Evolutionary conservation across 257 asterid genomes (phyloP).

Genomic region (Primulina tabacum): DNA sequence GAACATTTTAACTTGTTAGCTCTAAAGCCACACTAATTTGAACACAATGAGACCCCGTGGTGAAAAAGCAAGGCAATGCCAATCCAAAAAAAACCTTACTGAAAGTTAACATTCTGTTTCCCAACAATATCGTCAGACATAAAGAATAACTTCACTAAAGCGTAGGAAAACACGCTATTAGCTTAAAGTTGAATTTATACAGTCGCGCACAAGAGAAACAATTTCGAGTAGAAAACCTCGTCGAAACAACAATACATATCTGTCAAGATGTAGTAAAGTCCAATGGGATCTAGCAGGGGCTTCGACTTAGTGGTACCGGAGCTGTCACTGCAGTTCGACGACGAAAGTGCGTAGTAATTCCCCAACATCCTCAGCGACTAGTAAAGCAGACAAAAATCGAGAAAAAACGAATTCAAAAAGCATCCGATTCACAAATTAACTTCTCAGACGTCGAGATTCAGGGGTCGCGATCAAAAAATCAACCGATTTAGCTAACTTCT

Average conservation of each 20-base stretch:
- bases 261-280: conserved; percentile 59
- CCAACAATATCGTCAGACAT: conserved; percentile 3
- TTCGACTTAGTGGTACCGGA: conserved; percentile 35
- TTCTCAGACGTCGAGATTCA: neutral
- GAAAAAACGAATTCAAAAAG: conserved; percentile 17
- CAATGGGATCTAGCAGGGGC: conserved; percentile 72
- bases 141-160: neutral
- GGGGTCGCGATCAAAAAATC: neutral
- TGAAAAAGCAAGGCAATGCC: neutral
- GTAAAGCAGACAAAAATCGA: conserved; percentile 18
- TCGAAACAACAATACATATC: conserved; percentile 51
- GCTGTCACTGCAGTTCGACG: conserved; percentile 27
- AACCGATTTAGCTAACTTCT: conserved; percentile 6
- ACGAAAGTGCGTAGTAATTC: conserved; percentile 62
- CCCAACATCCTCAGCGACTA: conserved; percentile 89
- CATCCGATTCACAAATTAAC: neutral
- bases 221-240: conserved; percentile 44
- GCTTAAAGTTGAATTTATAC: conserved; percentile 11
- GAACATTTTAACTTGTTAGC: neutral
- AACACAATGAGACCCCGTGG: conserved; percentile 6
- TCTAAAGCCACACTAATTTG: neutral
- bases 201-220: neutral
- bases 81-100: conserved; percentile 12
- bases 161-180: conserved; percentile 1
- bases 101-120: neutral